phyloP scores from a whole-genome alignment of 2,329 filamentous ascomycete genomes.

The Neonectria magnoliae region DNA sequence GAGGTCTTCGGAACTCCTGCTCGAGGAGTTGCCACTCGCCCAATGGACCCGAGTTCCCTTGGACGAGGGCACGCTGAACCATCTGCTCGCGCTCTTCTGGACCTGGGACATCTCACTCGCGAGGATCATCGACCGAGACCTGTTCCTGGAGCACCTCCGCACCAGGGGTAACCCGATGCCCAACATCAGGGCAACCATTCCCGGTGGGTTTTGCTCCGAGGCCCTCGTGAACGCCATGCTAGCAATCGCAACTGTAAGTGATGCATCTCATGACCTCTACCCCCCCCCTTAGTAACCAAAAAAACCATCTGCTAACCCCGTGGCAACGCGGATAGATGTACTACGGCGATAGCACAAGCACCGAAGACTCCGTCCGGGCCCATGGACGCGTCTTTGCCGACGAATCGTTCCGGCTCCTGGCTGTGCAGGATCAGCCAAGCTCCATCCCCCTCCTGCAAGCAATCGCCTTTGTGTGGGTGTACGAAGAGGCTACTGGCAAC shows the following conservation, averaged over 20 bases:
- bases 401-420: constrained; percentile 22
- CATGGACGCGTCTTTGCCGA: constrained; percentile 5
- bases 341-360: background rate
- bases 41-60: constrained; percentile 32
- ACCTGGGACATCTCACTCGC: constrained; percentile 36
- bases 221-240: constrained; percentile 38
- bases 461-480: constrained; percentile 31
- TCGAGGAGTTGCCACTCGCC: constrained; percentile 23
- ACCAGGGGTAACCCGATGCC: background rate
- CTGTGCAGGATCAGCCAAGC: background rate
- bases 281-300: background rate
- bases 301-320: background rate
- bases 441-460: constrained; percentile 33
- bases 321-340: background rate
- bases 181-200: background rate
- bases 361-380: too few relatives aligned
- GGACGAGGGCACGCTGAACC: constrained; percentile 27
- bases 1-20: background rate
- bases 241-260: constrained; percentile 32
- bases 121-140: constrained; percentile 25
- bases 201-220: constrained; percentile 32
- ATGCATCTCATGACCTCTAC: too few relatives aligned
- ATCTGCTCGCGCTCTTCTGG: constrained; percentile 37
- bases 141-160: constrained; percentile 29
- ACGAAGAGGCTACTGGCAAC: constrained; percentile 27